Evolutionary conservation across 108 stramenopile species (phyloP).

Genomic region (Cyclostephanos tholiformis): DNA sequence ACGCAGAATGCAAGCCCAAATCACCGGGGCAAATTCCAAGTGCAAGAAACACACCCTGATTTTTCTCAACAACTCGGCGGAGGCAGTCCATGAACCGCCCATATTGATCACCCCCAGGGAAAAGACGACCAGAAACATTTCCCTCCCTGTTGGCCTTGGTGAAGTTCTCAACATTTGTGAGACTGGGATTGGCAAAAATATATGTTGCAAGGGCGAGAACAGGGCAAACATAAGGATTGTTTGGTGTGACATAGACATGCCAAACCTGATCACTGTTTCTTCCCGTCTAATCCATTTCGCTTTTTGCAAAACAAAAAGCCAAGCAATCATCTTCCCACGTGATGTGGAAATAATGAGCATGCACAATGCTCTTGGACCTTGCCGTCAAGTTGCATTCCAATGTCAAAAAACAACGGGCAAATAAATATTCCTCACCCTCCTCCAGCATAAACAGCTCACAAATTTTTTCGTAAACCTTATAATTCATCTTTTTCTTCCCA

Average conservation of each 20-base stretch:
- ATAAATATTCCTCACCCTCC: constrained; percentile 14
- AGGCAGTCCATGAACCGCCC: constrained; percentile 24
- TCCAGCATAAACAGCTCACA: constrained; percentile 9
- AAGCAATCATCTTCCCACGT: constrained; percentile 17
- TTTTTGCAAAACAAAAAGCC: constrained; percentile 25
- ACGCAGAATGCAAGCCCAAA: constrained; percentile 25
- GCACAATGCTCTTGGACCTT: constrained; percentile 20
- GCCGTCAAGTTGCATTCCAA: constrained; percentile 31
- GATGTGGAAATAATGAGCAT: constrained; percentile 18
- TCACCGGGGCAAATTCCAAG: constrained; percentile 17
- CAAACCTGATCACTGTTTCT: not conserved
- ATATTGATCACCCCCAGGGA: constrained; percentile 16
- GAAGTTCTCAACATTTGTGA: not conserved
- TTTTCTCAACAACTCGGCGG: constrained; percentile 3
- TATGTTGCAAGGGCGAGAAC: constrained; percentile 21
- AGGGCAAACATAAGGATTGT: constrained; percentile 24
- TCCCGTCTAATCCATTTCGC: constrained; percentile 18
- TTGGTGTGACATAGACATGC: not conserved
- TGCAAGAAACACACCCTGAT: not conserved
- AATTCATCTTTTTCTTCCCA: constrained; percentile 18
- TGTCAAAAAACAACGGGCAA: constrained; percentile 21
- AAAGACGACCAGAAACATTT: constrained; percentile 1
- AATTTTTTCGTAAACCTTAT: constrained; percentile 12
- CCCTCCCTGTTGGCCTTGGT: constrained; percentile 1
- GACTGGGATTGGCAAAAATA: constrained; percentile 13